Evolutionary conservation across 805 yeast species (phyloP).

Genomic region (Myxozyma udenii): DNA sequence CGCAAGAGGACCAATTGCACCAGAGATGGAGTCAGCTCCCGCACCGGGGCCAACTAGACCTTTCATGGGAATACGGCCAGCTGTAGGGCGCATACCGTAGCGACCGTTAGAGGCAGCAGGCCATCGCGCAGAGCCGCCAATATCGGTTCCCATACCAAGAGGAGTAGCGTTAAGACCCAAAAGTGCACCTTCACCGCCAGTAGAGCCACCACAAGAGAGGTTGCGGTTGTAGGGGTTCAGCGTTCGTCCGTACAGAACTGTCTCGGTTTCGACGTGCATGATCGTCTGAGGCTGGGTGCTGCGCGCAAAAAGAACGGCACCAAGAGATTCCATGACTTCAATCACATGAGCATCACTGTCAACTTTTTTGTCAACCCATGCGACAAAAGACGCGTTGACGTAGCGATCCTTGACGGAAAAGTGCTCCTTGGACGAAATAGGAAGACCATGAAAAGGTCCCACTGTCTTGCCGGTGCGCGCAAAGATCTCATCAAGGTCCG

Average conservation of each 20-base stretch:
- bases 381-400: constrained; percentile 61
- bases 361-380: constrained; percentile 48
- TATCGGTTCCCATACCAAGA: constrained; percentile 65
- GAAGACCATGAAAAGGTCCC: constrained; percentile 71
- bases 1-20: constrained; percentile 54
- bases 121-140: constrained; percentile 66
- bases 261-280: constrained; percentile 65
- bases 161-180: constrained; percentile 59
- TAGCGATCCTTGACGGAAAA: constrained; percentile 52
- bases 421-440: constrained; percentile 67
- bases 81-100: constrained; percentile 62
- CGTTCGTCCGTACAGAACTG: constrained; percentile 58
- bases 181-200: constrained; percentile 69
- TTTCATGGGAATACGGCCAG: constrained; percentile 52
- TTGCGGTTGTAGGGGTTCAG: constrained; percentile 57
- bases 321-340: constrained; percentile 49
- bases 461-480: constrained; percentile 50
- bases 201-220: constrained; percentile 67
- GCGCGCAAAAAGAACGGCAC: constrained; percentile 62
- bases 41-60: constrained; percentile 44
- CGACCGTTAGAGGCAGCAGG: constrained; percentile 66
- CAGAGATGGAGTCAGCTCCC: constrained; percentile 48
- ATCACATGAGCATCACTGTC: constrained; percentile 48
- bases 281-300: constrained; percentile 67
- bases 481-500: constrained; percentile 48